Evolutionary conservation across 192 early-diverging fungal species (phyloP).

Genomic region (Polychytrium aggregatum): DNA sequence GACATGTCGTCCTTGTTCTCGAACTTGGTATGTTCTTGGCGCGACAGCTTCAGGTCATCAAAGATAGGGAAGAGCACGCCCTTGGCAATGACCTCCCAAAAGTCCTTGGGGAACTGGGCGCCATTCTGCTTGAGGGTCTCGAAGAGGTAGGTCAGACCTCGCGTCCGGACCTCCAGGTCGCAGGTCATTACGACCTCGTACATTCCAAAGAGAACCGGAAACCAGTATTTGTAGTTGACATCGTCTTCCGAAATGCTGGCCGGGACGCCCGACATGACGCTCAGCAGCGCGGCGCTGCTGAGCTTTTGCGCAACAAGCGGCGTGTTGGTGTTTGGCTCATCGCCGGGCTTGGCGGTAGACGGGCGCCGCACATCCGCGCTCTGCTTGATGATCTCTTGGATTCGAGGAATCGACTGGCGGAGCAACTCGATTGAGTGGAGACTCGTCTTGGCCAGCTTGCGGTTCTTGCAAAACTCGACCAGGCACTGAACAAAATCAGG

Average conservation of each 20-base stretch:
- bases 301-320: too few species aligned
- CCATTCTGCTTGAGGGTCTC: conserved; percentile 72
- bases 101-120: conserved; percentile 51
- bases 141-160: conserved; percentile 75
- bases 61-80: conserved; percentile 87
- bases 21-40: conserved; percentile 42
- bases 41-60: conserved; percentile 60
- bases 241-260: too few species aligned
- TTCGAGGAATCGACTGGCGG: conserved; percentile 26
- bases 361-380: too few species aligned
- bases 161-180: conserved; percentile 83
- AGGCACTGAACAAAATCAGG: conserved; percentile 37
- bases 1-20: conserved; percentile 75
- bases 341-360: too few species aligned
- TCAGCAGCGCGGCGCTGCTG: too few species aligned
- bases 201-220: conserved; percentile 77
- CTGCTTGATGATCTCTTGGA: conserved; percentile 21
- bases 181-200: conserved; percentile 85
- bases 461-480: conserved; percentile 57
- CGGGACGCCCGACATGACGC: background rate
- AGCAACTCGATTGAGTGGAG: conserved; percentile 44
- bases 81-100: conserved; percentile 73
- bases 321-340: too few species aligned
- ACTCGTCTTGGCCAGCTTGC: conserved; percentile 51
- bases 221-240: conserved; percentile 52